A percentile compares a stretch with the other conserved stretches of the same genome.
Conservation (phyloP, 2,329 filamentous ascomycete species). For the Penicillium polonicum region DNA sequence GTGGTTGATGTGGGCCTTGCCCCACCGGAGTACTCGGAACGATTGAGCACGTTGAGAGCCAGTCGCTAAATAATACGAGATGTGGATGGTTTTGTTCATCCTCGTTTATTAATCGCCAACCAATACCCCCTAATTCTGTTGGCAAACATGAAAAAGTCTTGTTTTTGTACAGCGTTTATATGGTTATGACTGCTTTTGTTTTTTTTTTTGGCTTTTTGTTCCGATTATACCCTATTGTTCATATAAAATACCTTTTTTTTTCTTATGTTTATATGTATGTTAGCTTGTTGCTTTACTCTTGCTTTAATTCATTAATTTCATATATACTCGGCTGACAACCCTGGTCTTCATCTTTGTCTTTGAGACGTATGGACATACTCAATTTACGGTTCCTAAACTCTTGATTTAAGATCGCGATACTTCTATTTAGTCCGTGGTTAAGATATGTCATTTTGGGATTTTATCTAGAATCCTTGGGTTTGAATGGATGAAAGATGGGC, state of each 20-base stretch:
- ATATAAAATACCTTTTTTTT: not conserved
- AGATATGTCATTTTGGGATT: too few species aligned
- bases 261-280: not conserved
- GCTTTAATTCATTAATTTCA: not conserved
- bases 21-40: constrained; percentile 21
- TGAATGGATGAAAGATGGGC: too few species aligned
- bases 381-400: too few species aligned
- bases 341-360: not conserved
- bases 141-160: constrained; percentile 1
- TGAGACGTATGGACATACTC: too few species aligned
- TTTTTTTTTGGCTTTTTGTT: not conserved
- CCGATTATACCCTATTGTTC: constrained; percentile 1
- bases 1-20: constrained; percentile 12
- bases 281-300: not conserved
- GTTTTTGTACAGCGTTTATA: not conserved
- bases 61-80: not conserved
- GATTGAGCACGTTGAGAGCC: not conserved
- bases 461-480: too few species aligned
- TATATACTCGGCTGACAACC: not conserved
- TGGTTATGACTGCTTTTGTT: not conserved
- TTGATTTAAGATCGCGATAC: too few species aligned
- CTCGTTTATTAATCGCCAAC: not conserved
- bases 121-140: constrained; percentile 4
- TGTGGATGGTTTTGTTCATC: not conserved
- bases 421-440: too few species aligned